Evolutionary conservation across 129 eudicot genomes (phyloP).

Genomic region (Sambucus nigra): DNA sequence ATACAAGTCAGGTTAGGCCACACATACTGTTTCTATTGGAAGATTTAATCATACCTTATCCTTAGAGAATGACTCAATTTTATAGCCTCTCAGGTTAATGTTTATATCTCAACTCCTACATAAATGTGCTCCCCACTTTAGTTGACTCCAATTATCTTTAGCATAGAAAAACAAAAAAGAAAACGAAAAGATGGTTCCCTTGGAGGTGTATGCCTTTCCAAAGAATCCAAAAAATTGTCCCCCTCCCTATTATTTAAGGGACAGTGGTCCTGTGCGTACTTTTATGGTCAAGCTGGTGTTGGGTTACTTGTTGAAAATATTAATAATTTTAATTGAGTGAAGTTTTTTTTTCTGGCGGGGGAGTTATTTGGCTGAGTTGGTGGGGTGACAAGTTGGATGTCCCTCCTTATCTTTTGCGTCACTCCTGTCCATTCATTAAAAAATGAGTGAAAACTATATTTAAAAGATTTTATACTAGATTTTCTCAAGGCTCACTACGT

Average conservation of each 20-base stretch:
- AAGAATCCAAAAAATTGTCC: background rate
- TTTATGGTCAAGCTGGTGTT: conserved; percentile 2
- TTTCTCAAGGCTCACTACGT: too few species aligned
- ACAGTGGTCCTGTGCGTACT: conserved; percentile 4
- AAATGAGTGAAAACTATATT: too few species aligned
- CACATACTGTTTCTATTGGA: background rate
- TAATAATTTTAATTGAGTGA: too few species aligned
- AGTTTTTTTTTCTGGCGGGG: too few species aligned
- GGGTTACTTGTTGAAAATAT: too few species aligned
- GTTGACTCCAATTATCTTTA: background rate
- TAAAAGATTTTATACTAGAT: too few species aligned
- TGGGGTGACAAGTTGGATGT: too few species aligned
- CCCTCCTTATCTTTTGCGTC: too few species aligned
- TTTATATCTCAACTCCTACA: conserved; percentile 1
- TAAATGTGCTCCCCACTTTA: background rate
- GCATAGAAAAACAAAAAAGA: background rate
- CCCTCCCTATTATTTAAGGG: background rate
- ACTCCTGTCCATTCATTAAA: too few species aligned
- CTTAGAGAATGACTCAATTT: background rate
- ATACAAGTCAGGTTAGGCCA: background rate
- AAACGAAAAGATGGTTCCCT: conserved; percentile 3
- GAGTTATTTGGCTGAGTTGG: too few species aligned
- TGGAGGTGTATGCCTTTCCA: background rate
- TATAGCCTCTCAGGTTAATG: background rate
- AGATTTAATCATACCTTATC: background rate